Conservation (phyloP, 164 flowering plant species). For the Chimonanthus praecox region DNA sequence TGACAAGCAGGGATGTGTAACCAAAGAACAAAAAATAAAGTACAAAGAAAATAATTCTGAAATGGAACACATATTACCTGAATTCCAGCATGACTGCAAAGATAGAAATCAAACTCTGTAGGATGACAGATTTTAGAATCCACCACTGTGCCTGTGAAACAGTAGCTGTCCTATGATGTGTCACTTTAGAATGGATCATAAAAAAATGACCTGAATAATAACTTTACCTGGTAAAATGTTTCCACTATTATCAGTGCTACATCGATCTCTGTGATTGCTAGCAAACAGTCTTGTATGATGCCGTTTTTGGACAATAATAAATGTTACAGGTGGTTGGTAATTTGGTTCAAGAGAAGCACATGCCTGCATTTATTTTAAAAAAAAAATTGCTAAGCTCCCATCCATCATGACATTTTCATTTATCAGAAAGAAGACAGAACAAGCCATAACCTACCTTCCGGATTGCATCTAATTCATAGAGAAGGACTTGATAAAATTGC, state of each 20-base stretch:
- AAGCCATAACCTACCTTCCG: constrained; percentile 24
- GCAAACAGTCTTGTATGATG: constrained; percentile 18
- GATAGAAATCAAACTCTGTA: constrained; percentile 55
- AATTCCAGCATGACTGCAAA: constrained; percentile 66
- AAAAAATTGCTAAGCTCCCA: background rate
- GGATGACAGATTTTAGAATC: constrained; percentile 67
- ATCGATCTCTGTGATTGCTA: constrained; percentile 12
- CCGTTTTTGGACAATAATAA: constrained; percentile 18
- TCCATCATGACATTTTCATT: background rate
- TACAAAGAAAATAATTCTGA: background rate
- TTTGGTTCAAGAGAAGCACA: constrained; percentile 19
- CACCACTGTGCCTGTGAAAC: constrained; percentile 55
- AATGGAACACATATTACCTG: constrained; percentile 27
- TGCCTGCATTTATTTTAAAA: constrained; percentile 15
- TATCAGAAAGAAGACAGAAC: background rate
- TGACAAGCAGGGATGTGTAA: background rate
- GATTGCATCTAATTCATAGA: constrained; percentile 36
- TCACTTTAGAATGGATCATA: background rate
- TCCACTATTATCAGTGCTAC: constrained; percentile 16
- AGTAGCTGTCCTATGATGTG: background rate
- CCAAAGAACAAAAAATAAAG: background rate
- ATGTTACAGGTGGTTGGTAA: constrained; percentile 19
- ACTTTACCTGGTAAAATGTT: constrained; percentile 20
- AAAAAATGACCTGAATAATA: background rate
- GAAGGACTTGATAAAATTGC: constrained; percentile 33